Conservation (phyloP, 1,139 yeast species). For the Yamadazyma mexicana region DNA sequence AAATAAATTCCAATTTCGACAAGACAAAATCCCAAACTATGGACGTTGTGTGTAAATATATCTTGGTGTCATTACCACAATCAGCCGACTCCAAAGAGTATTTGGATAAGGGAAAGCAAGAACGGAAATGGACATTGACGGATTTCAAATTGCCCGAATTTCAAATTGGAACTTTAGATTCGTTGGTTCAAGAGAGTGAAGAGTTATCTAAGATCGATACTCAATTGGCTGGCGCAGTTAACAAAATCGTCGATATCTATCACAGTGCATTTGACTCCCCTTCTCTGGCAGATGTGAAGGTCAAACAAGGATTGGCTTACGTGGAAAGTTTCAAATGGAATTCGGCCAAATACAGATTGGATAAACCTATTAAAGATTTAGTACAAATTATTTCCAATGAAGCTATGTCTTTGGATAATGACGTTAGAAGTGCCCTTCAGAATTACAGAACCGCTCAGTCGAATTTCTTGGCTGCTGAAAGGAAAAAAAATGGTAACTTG, state of each 20-base stretch:
- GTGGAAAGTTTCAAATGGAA: constrained; percentile 85
- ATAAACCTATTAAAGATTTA: constrained; percentile 77
- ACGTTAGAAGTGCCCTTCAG: constrained; percentile 70
- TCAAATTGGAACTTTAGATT: constrained; percentile 93
- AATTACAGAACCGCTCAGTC: constrained; percentile 80
- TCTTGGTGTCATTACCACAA: constrained; percentile 54
- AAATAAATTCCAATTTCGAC: background rate
- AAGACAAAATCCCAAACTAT: constrained; percentile 4
- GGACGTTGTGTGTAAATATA: constrained; percentile 31
- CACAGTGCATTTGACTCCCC: constrained; percentile 45
- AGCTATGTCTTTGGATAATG: constrained; percentile 78
- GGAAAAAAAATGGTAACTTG: constrained; percentile 90
- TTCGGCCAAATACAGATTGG: constrained; percentile 78
- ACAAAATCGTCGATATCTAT: constrained; percentile 76
- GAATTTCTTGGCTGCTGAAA: constrained; percentile 81
- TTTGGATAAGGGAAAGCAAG: constrained; percentile 44
- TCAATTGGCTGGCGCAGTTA: constrained; percentile 67
- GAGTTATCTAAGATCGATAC: constrained; percentile 79
- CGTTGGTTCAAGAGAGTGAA: constrained; percentile 86
- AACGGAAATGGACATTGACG: constrained; percentile 41
- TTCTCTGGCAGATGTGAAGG: constrained; percentile 33
- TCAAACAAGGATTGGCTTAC: constrained; percentile 56
- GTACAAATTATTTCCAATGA: constrained; percentile 71
- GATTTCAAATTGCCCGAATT: constrained; percentile 75
- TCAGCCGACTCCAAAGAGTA: constrained; percentile 45